Evolutionary conservation across 106 monocot genomes (phyloP), one percentile per base, ranked within the genome.

Genomic region (Phalaenopsis aphrodite): DNA sequence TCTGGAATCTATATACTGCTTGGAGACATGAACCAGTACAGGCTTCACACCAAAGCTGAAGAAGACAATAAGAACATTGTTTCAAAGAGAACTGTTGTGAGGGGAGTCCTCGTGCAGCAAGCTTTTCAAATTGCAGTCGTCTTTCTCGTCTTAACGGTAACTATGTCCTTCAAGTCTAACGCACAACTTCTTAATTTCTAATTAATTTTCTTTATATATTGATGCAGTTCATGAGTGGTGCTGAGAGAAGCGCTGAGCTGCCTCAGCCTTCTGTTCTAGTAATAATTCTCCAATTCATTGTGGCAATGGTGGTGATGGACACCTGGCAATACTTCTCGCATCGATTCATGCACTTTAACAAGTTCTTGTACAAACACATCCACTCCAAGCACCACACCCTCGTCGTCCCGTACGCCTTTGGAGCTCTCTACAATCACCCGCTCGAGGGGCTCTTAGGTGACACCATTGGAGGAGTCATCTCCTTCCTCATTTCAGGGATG

Each of bases 81-180:
- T 30, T 85, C 91, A 47, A 91, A 83, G 48, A 5, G n/a, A 12
- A 79, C 82, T 7, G 91, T 94, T 5, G 85, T 87, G 55, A 94
- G 82, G 64, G 91, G 91, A 5, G 94, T 94, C 38, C 91, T 94
- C 41, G 58, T 88, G 1, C 92, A 93, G 55, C 90, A 93, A 47
- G 88, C 83, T 4, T 83, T 90, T 42, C 92, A 93, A 56, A 73
- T 86, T 8, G 79, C 80, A 36, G 81, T 93, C 75, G 79, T 90
- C 76, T 77, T 90, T 39, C 73, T 85, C 48, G 23, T 84, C 11
- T 90, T 90, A 86, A 80, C 46, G 71, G 92, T 80, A 61, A 5
- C 16, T 57, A 18, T 21, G 52, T 1, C 14, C 52, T 52, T 52
- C 52, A 52, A 52, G 11, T 52, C 48, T 48, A 10, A 10, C 48